These are phyloP conservation scores for Auricularia cornea DNA, from an alignment of 768 basidiomycete genomes.

Conservation along the genomic window DNA sequence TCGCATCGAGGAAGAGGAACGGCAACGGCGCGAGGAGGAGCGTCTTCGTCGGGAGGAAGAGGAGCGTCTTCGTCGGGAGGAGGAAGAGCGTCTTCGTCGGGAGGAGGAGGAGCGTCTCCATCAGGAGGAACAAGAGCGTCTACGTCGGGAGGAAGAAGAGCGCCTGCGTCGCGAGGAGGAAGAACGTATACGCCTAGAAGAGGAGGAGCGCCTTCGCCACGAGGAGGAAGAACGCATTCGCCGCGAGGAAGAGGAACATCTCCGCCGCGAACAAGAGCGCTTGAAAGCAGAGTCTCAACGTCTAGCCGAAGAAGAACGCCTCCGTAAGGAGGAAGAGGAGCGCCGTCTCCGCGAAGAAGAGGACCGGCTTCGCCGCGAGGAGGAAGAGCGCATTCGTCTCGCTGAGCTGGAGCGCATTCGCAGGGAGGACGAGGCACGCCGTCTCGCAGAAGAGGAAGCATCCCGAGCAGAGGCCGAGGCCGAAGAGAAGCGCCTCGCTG, in stretches of 20 bases:
- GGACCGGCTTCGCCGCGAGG: slow-evolving; percentile 12
- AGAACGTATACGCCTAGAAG: slow-evolving; percentile 13
- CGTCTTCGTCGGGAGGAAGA: slow-evolving; percentile 10
- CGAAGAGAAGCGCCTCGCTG: not conserved
- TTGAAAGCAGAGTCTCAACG: slow-evolving; percentile 17
- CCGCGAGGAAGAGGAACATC: slow-evolving; percentile 12
- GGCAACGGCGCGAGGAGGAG: slow-evolving; percentile 5
- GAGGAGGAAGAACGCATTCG: slow-evolving; percentile 14
- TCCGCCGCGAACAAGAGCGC: slow-evolving; percentile 13
- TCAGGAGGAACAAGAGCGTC: not conserved
- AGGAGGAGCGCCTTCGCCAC: slow-evolving; percentile 12
- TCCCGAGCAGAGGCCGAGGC: not conserved
- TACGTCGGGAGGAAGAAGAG: not conserved
- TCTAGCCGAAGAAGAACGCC: slow-evolving; percentile 22
- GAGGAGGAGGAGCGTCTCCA: slow-evolving; percentile 10
- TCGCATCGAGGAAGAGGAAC: slow-evolving; percentile 18
- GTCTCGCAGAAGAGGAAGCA: not conserved
- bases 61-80: slow-evolving; percentile 24
- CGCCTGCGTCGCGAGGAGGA: slow-evolving; percentile 6
- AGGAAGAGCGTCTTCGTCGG: slow-evolving; percentile 7
- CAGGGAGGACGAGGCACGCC: slow-evolving; percentile 3
- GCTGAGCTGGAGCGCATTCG: not conserved
- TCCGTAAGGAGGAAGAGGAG: not conserved
- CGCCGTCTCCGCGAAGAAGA: slow-evolving; percentile 12
- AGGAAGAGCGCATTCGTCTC: slow-evolving; percentile 12